Conservation (phyloP, 495 filamentous ascomycete genomes). For the Neurospora tetraspora region DNA sequence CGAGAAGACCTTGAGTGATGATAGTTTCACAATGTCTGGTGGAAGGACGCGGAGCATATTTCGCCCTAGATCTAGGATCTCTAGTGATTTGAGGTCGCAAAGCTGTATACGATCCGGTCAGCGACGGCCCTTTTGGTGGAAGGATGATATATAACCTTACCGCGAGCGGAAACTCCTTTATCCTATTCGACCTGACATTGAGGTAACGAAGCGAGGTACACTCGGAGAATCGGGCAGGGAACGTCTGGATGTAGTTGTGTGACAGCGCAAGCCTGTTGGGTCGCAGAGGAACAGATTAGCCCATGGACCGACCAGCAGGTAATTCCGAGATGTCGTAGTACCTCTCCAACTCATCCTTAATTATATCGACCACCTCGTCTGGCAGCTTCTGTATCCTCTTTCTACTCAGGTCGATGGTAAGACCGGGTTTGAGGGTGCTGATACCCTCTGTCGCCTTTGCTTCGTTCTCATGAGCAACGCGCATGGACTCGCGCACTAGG, state of each 20-base stretch:
- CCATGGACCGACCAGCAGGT: background rate
- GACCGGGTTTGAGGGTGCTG: constrained; percentile 60
- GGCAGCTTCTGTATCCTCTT: constrained; percentile 72
- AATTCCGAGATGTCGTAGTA: constrained; percentile 22
- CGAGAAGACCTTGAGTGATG: constrained; percentile 64
- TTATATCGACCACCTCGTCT: constrained; percentile 81
- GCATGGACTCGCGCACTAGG: constrained; percentile 55
- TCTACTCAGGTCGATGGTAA: constrained; percentile 84
- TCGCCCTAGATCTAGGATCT: constrained; percentile 83
- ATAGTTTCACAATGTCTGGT: constrained; percentile 66
- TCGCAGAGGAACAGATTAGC: constrained; percentile 2
- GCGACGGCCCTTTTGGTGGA: constrained; percentile 2
- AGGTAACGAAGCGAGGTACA: constrained; percentile 86
- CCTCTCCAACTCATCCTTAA: constrained; percentile 90
- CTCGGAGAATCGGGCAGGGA: constrained; percentile 73
- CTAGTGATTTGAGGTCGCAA: constrained; percentile 72
- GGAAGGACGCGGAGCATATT: constrained; percentile 75
- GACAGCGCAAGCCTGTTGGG: constrained; percentile 66
- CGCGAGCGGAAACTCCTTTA: constrained; percentile 76
- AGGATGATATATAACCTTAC: constrained; percentile 40
- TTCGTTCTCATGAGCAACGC: constrained; percentile 58
- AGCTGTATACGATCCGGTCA: constrained; percentile 31
- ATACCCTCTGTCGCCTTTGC: constrained; percentile 58
- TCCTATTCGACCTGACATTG: constrained; percentile 82
- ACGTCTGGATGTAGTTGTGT: constrained; percentile 72